A percentile compares a stretch with the other conserved stretches of the same genome.
Conservation (phyloP, 352 stramenopile species). For the Globisporangium abappressorium region DNA sequence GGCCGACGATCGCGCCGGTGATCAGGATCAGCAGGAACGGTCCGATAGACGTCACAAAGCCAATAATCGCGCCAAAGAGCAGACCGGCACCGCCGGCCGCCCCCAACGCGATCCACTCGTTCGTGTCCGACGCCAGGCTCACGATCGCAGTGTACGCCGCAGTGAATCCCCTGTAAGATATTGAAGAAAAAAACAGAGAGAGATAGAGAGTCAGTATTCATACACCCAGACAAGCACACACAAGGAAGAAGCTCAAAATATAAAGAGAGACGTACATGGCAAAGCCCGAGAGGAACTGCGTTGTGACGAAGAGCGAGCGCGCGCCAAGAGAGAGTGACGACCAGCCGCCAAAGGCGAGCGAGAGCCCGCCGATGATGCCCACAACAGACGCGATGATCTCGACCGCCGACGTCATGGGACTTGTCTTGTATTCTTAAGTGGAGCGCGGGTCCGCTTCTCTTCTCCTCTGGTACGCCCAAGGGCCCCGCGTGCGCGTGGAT, state of each 20-base stretch:
- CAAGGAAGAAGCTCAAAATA: background rate
- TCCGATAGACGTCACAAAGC: conserved; percentile 73
- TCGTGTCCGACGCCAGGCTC: conserved; percentile 50
- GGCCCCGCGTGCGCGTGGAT: background rate
- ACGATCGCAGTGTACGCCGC: conserved; percentile 65
- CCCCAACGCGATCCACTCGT: conserved; percentile 73
- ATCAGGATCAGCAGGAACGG: conserved; percentile 65
- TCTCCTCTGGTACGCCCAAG: background rate
- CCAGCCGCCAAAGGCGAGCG: conserved; percentile 84
- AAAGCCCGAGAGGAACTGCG: conserved; percentile 81
- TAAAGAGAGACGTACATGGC: conserved; percentile 58
- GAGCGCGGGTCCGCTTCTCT: conserved; percentile 5
- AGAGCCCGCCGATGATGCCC: conserved; percentile 76
- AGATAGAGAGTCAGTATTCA: conserved; percentile 11
- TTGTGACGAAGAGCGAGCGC: conserved; percentile 78
- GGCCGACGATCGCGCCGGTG: conserved; percentile 63
- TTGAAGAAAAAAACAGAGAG: conserved; percentile 5
- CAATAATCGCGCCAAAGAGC: conserved; percentile 56
- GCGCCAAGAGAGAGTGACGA: conserved; percentile 81
- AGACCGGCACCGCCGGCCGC: conserved; percentile 62
- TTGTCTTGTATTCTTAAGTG: background rate
- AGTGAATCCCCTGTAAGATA: conserved; percentile 53
- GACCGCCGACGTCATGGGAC: conserved; percentile 27
- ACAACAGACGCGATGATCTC: conserved; percentile 77
- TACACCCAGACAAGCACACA: background rate